Conservation (phyloP, 1,284 basidiomycete genomes). For the Irpex sp. region DNA sequence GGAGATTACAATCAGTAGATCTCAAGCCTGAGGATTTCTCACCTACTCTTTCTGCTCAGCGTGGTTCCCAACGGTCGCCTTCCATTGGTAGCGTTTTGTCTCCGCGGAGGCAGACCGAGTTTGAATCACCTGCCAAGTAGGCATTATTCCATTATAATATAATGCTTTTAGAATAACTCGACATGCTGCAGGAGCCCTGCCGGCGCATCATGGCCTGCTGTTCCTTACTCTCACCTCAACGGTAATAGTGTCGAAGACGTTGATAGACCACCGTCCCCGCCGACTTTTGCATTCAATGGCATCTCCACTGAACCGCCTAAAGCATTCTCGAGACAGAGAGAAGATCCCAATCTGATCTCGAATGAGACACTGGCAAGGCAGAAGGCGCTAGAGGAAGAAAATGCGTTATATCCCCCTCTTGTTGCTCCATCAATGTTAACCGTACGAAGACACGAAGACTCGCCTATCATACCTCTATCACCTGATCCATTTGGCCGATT, state of each 20-base stretch:
- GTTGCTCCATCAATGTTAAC: conserved; percentile 27
- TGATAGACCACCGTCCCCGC: conserved; percentile 43
- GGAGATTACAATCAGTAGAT: conserved; percentile 41
- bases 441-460: conserved; percentile 23
- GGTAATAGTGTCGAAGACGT: conserved; percentile 12
- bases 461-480: conserved; percentile 65
- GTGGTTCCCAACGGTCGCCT: conserved; percentile 5
- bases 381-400: conserved; percentile 47
- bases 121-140: conserved; percentile 12
- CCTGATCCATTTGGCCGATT: conserved; percentile 76
- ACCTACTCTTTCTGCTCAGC: conserved; percentile 4
- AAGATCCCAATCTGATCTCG: conserved; percentile 25
- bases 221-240: conserved; percentile 31
- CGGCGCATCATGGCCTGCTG: conserved; percentile 33
- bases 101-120: neutral
- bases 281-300: conserved; percentile 64
- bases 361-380: conserved; percentile 51
- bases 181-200: conserved; percentile 15
- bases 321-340: conserved; percentile 29
- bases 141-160: conserved; percentile 1
- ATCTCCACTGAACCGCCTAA: conserved; percentile 55
- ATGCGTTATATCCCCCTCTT: conserved; percentile 40
- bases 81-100: conserved; percentile 5
- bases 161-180: neutral
- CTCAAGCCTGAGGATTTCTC: conserved; percentile 11